These are phyloP conservation scores for Grigorovia transvaalensis DNA, from an alignment of 805 yeast species.

Conservation along the genomic window DNA sequence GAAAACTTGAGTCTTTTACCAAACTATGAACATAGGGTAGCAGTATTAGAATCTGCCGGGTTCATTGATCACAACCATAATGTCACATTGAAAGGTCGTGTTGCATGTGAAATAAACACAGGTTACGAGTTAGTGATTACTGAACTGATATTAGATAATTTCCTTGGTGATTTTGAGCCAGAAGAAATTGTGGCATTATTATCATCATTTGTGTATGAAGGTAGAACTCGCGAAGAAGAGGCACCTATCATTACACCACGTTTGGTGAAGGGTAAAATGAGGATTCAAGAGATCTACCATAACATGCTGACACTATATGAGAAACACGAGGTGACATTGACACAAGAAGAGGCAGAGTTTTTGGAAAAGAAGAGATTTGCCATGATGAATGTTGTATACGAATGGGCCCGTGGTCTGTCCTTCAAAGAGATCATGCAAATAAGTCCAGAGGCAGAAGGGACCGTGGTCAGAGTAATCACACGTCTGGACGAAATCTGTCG, in stretches of 20 bases:
- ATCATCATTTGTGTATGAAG: slow-evolving; percentile 90
- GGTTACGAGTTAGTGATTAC: slow-evolving; percentile 89
- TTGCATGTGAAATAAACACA: slow-evolving; percentile 82
- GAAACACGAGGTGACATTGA: slow-evolving; percentile 59
- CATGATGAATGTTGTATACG: slow-evolving; percentile 86
- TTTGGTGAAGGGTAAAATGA: slow-evolving; percentile 56
- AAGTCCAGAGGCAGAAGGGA: slow-evolving; percentile 89
- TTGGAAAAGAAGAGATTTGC: slow-evolving; percentile 79
- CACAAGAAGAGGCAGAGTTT: slow-evolving; percentile 79
- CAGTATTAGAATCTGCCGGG: slow-evolving; percentile 65
- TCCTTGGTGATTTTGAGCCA: slow-evolving; percentile 84
- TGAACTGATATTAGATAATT: slow-evolving; percentile 82
- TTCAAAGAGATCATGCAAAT: slow-evolving; percentile 85
- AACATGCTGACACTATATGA: slow-evolving; percentile 51
- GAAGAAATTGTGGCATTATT: slow-evolving; percentile 94
- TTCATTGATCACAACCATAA: slow-evolving; percentile 71
- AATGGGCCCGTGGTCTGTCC: slow-evolving; percentile 94
- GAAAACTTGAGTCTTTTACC: slow-evolving; percentile 86
- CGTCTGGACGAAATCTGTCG: slow-evolving; percentile 91
- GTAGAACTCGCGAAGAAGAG: slow-evolving; percentile 51
- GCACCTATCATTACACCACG: slow-evolving; percentile 62
- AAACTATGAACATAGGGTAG: slow-evolving; percentile 82
- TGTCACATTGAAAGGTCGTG: slow-evolving; percentile 72
- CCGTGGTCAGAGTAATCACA: slow-evolving; percentile 91
- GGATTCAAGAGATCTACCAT: slow-evolving; percentile 61